Conservation (phyloP, 1,139 yeast genomes). For the Candida sp. region DNA sequence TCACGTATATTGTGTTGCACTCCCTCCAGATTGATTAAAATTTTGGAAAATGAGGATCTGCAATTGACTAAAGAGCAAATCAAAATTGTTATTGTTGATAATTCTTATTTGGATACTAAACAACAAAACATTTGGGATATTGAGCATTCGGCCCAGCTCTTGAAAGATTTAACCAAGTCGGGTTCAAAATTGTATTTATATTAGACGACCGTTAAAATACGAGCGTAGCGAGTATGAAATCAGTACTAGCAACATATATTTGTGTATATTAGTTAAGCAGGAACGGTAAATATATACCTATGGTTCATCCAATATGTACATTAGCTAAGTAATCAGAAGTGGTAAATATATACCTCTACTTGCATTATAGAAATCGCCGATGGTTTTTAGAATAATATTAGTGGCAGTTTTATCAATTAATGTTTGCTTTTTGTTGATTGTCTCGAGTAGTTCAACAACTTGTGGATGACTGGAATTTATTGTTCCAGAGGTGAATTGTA, state of each 20-base stretch:
- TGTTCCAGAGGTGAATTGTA: constrained; percentile 17
- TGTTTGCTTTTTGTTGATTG: constrained; percentile 1
- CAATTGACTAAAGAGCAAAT: constrained; percentile 45
- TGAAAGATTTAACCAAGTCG: constrained; percentile 36
- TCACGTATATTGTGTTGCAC: constrained; percentile 60
- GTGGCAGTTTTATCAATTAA: constrained; percentile 12
- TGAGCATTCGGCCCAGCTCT: constrained; percentile 39
- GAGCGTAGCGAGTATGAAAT: too few species aligned
- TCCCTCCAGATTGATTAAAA: constrained; percentile 58
- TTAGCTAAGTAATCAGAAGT: constrained; percentile 18
- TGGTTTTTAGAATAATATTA: constrained; percentile 17
- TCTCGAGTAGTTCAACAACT: constrained; percentile 1
- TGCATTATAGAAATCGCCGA: constrained; percentile 27
- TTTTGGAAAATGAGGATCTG: constrained; percentile 39
- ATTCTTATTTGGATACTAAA: constrained; percentile 61
- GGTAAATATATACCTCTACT: constrained; percentile 33
- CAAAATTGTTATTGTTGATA: constrained; percentile 58
- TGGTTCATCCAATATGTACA: constrained; percentile 1
- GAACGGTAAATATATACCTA: constrained; percentile 31
- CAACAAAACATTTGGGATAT: constrained; percentile 63
- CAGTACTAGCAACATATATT: too few species aligned
- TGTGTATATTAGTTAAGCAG: constrained; percentile 15
- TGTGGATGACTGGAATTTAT: constrained; percentile 6
- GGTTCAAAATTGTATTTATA: constrained; percentile 52
- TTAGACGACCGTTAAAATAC: too few species aligned